These are phyloP conservation scores for Dryas alaskensis DNA, from an alignment of 306 rosid genomes.

Conservation along the genomic window DNA sequence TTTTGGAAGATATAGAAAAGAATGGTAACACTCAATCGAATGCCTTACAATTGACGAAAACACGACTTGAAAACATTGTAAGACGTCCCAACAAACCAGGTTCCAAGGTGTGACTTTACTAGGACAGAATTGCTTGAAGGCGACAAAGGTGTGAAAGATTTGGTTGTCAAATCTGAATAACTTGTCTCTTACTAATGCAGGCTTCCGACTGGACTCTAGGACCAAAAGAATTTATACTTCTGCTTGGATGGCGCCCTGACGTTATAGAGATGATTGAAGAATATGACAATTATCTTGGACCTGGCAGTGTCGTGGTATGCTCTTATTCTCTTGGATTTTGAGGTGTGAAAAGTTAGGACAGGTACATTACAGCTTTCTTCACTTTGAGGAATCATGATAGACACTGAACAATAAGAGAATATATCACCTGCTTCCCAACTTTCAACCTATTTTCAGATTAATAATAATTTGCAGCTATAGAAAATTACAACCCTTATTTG, in stretches of 20 bases:
- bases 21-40: constrained; percentile 23
- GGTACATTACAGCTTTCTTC: not conserved
- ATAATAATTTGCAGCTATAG: too few species aligned
- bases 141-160: constrained; percentile 2
- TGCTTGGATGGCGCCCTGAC: constrained; percentile 93
- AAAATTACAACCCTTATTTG: too few species aligned
- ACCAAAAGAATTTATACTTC: constrained; percentile 80
- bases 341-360: not conserved
- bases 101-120: constrained; percentile 60
- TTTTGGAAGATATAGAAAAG: constrained; percentile 43
- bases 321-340: constrained; percentile 9
- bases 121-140: constrained; percentile 8
- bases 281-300: constrained; percentile 96
- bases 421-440: too few species aligned
- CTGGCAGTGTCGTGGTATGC: constrained; percentile 89
- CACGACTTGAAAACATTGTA: constrained; percentile 54
- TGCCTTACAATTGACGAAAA: constrained; percentile 44
- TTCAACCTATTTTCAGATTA: too few species aligned
- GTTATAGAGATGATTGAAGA: constrained; percentile 82
- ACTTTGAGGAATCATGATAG: too few species aligned
- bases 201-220: constrained; percentile 67
- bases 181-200: constrained; percentile 35
- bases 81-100: constrained; percentile 62
- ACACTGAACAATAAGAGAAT: too few species aligned
- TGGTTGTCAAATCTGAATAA: constrained; percentile 3